Conservation (phyloP, 2,329 filamentous ascomycete species). For the Hymenoscyphus infarciens region DNA sequence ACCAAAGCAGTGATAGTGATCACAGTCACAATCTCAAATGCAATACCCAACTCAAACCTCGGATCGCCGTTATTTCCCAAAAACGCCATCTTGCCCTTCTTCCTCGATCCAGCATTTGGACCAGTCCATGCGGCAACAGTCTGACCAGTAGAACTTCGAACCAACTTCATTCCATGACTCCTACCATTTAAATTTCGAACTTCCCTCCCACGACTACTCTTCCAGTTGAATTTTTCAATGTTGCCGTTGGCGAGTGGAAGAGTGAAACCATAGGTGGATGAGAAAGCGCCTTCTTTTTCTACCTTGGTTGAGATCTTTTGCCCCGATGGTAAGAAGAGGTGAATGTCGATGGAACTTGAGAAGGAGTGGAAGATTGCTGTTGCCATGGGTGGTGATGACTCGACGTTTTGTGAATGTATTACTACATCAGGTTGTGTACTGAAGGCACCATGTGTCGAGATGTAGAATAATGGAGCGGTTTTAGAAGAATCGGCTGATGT, state of each 20-base stretch:
- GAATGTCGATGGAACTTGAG: constrained; percentile 18
- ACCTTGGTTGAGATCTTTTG: constrained; percentile 7
- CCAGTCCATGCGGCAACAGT: constrained; percentile 23
- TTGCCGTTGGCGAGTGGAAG: constrained; percentile 5
- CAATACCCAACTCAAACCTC: constrained; percentile 18
- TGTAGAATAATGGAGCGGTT: constrained; percentile 18
- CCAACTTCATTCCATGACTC: constrained; percentile 23
- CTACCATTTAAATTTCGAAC: constrained; percentile 17
- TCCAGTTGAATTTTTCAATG: constrained; percentile 23
- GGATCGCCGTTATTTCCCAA: constrained; percentile 12
- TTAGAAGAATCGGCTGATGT: constrained; percentile 17
- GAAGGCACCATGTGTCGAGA: constrained; percentile 17
- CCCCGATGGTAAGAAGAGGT: constrained; percentile 11
- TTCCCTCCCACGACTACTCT: constrained; percentile 17
- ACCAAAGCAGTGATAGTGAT: constrained; percentile 19
- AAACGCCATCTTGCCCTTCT: constrained; percentile 26
- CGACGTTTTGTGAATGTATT: constrained; percentile 13
- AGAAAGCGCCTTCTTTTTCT: constrained; percentile 10
- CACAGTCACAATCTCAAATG: constrained; percentile 21
- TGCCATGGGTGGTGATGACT: constrained; percentile 18
- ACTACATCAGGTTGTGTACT: constrained; percentile 17
- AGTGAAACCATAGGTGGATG: background rate
- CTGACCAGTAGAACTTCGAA: constrained; percentile 16
- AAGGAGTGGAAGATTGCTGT: constrained; percentile 22
- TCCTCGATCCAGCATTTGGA: constrained; percentile 17